phyloP scores from a whole-genome alignment of 2,329 filamentous ascomycete genomes.

The Fusarium chaquense region DNA sequence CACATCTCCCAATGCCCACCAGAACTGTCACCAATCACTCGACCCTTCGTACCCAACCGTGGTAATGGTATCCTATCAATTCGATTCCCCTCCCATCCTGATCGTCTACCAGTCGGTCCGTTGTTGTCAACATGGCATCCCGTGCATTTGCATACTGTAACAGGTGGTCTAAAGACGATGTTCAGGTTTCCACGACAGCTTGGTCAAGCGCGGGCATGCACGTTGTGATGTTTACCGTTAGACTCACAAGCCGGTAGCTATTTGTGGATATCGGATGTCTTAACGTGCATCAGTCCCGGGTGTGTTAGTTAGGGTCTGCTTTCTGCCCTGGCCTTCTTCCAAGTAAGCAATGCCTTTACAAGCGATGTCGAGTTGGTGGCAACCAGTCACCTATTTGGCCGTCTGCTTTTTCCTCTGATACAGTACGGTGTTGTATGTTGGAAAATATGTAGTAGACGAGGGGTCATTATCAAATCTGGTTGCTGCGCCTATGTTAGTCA shows the following conservation, averaged over 20 bases:
- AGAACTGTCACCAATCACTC: constrained; percentile 44
- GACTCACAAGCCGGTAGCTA: not conserved
- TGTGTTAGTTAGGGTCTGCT: not conserved
- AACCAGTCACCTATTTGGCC: not conserved
- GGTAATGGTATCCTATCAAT: constrained; percentile 49
- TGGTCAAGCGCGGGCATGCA: constrained; percentile 3
- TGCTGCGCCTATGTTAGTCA: not conserved
- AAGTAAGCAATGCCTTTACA: not conserved
- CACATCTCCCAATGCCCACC: constrained; percentile 38
- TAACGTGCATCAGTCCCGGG: constrained; percentile 8
- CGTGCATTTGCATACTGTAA: constrained; percentile 11
- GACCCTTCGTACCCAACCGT: constrained; percentile 42
- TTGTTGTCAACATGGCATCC: constrained; percentile 32
- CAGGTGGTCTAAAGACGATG: not conserved
- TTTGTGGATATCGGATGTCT: constrained; percentile 9
- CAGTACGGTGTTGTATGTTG: not conserved
- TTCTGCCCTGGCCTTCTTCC: not conserved
- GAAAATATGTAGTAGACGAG: not conserved
- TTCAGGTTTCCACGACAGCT: constrained; percentile 3
- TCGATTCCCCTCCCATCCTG: constrained; percentile 33
- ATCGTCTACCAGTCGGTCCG: constrained; percentile 48
- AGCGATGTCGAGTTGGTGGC: not conserved
- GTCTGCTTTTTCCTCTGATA: not conserved
- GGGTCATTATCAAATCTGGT: constrained; percentile 7
- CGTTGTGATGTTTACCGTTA: not conserved